Evolutionary conservation across 768 basidiomycete species (phyloP).

Genomic region (Melanogaster broomeanus): DNA sequence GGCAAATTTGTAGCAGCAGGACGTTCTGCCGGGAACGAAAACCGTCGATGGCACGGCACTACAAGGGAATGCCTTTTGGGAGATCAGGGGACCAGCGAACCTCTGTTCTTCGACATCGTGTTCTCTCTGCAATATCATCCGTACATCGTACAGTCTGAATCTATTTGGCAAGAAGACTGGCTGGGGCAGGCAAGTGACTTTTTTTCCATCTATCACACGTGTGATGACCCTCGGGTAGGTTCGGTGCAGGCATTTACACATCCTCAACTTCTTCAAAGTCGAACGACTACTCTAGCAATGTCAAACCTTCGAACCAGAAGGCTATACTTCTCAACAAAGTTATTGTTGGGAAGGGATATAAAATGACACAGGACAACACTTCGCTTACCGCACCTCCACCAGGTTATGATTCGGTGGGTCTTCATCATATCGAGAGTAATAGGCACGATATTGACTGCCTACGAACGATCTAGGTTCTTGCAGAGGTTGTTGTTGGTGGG

Average conservation of each 20-base stretch:
- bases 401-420: conserved; percentile 67
- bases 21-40: conserved; percentile 66
- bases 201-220: neutral
- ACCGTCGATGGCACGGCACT: conserved; percentile 77
- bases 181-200: conserved; percentile 57
- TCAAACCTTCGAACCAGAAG: conserved; percentile 54
- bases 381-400: conserved; percentile 56
- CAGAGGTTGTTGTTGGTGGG: conserved; percentile 56
- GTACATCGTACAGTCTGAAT: conserved; percentile 62
- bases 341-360: conserved; percentile 68
- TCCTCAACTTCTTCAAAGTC: conserved; percentile 83
- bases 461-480: conserved; percentile 51
- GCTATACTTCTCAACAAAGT: conserved; percentile 77
- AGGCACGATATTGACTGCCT: neutral
- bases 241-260: conserved; percentile 72
- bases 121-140: conserved; percentile 64
- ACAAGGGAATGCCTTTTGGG: conserved; percentile 64
- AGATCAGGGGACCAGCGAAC: conserved; percentile 55
- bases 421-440: neutral
- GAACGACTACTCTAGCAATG: conserved; percentile 69
- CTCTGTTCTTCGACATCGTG: conserved; percentile 56
- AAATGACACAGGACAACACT: conserved; percentile 60
- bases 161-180: conserved; percentile 70
- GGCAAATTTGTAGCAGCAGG: conserved; percentile 58
- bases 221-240: conserved; percentile 39